phyloP scores from a whole-genome alignment of 2,329 filamentous ascomycete species.

The Nannizzia gypsea region DNA sequence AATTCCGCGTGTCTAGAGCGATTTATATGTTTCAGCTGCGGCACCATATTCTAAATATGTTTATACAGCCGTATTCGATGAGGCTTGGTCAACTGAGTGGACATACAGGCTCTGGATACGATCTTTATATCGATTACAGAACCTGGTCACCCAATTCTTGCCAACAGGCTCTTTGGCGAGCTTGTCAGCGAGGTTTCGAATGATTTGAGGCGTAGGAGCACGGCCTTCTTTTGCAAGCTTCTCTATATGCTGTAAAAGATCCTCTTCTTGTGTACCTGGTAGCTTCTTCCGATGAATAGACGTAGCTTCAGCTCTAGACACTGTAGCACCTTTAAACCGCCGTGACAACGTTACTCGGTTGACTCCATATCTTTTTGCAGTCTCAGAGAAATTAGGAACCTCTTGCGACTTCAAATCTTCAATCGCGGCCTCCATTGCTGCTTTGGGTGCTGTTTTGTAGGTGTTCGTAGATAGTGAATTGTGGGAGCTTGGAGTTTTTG shows the following conservation, averaged over 20 bases:
- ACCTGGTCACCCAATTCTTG: neutral
- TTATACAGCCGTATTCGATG: too few relatives aligned
- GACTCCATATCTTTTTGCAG: slow-evolving; percentile 1
- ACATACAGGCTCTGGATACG: neutral
- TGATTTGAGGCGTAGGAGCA: neutral
- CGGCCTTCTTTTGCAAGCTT: neutral
- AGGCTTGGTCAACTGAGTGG: too few relatives aligned
- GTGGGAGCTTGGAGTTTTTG: too few relatives aligned
- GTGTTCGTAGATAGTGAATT: too few relatives aligned
- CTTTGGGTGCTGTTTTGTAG: neutral
- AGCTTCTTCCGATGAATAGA: neutral
- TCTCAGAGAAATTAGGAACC: slow-evolving; percentile 3
- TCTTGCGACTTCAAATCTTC: slow-evolving; percentile 6
- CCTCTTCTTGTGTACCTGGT: neutral
- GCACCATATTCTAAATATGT: too few relatives aligned
- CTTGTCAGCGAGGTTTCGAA: neutral
- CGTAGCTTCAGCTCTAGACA: neutral
- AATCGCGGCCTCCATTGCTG: slow-evolving; percentile 3
- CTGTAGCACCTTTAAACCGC: neutral
- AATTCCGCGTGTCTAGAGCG: too few relatives aligned
- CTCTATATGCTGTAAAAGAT: neutral
- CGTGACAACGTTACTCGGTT: neutral
- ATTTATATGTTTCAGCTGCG: too few relatives aligned
- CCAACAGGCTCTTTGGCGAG: neutral
- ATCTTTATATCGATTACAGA: neutral